A percentile compares a stretch with the other conserved stretches of the same genome.
phyloP scores from a whole-genome alignment of 2,329 filamentous ascomycete species.

The Aspergillus pseudoglaucus region DNA sequence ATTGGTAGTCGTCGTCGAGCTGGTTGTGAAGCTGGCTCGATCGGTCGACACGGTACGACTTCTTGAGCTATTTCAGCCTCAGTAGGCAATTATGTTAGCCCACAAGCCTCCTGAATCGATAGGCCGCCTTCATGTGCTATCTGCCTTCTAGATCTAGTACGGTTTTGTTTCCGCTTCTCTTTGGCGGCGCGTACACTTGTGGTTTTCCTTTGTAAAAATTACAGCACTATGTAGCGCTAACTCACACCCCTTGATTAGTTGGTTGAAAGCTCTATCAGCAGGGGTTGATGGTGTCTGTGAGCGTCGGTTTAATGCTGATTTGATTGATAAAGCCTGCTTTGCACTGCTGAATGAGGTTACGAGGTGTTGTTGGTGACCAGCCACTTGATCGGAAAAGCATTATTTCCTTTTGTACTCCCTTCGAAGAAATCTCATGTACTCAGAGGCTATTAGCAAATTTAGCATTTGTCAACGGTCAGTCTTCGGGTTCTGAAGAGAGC shows the following conservation, averaged over 20 bases:
- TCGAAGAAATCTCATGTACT: too few species aligned
- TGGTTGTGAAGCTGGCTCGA: too few species aligned
- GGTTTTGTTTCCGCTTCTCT: background rate
- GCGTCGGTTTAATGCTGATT: background rate
- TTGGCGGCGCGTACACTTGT: background rate
- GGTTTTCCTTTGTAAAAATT: background rate
- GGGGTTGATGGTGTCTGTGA: background rate
- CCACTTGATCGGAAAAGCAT: too few species aligned
- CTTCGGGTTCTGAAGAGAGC: too few species aligned
- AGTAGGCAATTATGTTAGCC: background rate
- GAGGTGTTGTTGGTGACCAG: too few species aligned
- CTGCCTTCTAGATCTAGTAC: background rate
- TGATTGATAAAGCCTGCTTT: background rate
- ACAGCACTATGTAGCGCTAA: background rate
- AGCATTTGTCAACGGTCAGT: too few species aligned
- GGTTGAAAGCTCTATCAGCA: background rate
- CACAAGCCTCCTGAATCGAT: background rate
- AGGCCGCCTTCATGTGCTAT: too few species aligned
- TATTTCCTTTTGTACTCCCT: too few species aligned
- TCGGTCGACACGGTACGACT: too few species aligned
- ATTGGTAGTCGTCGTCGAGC: too few species aligned
- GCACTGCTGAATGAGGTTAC: too few species aligned
- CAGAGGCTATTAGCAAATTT: too few species aligned
- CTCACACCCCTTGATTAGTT: background rate
- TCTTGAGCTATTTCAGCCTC: background rate